Base-by-base conservation (phyloP, 2,329 filamentous ascomycete genomes). In the Colletotrichum tofieldiae region DNA sequence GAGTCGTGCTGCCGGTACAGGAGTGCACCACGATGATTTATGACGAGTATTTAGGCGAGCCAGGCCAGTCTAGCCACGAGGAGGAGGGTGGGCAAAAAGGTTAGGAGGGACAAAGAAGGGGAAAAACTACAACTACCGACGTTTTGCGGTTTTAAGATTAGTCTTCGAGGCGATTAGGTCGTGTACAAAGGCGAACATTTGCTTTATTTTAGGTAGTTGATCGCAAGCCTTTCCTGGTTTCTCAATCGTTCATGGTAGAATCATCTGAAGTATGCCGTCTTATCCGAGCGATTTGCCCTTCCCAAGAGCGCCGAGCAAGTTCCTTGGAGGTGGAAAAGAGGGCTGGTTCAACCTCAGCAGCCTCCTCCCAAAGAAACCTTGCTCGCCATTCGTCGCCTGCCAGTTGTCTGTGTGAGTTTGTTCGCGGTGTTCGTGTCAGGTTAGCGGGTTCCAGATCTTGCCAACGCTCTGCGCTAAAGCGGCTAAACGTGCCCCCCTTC, bases 1-100 rank as follows among this genome's bases (percentile, higher is more conserved):
- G 86, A 88, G 78, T 76, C 80, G 16, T 86, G 86, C 66, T 90
- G 88, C 76, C 79, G 86, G 67, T 88, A 87, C 73, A 80, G 73
- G 35, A 66, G n/a, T 16, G 26, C 61, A 11, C 47, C 61, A 32
- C n/a, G 60, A 51, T 63, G 61, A 54, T 9, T 43, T 26, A 52
- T 12, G 16, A 32, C 47, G 41, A 39, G 20, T 14, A 41, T 41
- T 39, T 8, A n/a, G 8, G 45, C 43, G 43, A 61, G n/a, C 20
- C 14, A 41, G 58, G 11, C 26, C 26, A 5, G 12, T 11, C 18
- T 6, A 11, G 18, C 51, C 2, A n/a, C 32, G 18, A 4, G 9
- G 59, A n/a, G 20, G n/a, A 18, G 32, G 59, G n/a, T 1, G 32
- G 23, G 18, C 45, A 45, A 20, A 64, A 35, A 6, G 29, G 32